Conservation (phyloP, 1,139 yeast genomes). For the Suhomyces bolitotheri region DNA sequence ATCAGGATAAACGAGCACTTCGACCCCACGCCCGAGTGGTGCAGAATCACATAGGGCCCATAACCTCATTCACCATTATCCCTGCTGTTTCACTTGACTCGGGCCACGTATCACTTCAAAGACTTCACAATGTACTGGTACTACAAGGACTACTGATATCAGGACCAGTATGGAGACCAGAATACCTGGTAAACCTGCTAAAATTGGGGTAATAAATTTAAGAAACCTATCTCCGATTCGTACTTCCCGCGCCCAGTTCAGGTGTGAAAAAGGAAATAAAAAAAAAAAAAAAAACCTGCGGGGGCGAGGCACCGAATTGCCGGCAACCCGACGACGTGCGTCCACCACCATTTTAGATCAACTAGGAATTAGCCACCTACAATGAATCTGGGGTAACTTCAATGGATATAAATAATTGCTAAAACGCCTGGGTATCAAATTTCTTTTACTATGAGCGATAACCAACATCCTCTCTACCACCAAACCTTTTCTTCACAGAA, state of each 20-base stretch:
- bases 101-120: too few relatives aligned
- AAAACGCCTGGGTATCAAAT: conserved; percentile 1
- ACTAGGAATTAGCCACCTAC: conserved; percentile 4
- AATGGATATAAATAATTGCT: conserved; percentile 10
- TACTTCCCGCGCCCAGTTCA: too few relatives aligned
- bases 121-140: too few relatives aligned
- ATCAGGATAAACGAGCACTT: not conserved
- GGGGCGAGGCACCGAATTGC: conserved; percentile 9
- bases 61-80: not conserved
- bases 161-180: too few relatives aligned
- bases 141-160: too few relatives aligned
- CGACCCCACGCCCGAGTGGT: conserved; percentile 2
- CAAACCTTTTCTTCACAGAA: not conserved
- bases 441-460: conserved; percentile 9
- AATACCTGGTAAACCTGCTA: too few relatives aligned
- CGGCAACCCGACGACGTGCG: conserved; percentile 12
- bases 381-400: conserved; percentile 12
- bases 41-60: not conserved
- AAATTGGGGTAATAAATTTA: too few relatives aligned
- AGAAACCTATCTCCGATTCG: too few relatives aligned
- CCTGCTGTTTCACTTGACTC: too few relatives aligned
- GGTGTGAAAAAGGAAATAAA: too few relatives aligned
- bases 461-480: conserved; percentile 2
- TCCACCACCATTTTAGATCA: conserved; percentile 8
- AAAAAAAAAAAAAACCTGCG: conserved; percentile 5